Conservation (phyloP, 345 rosid species). For the Pistacia atlantica region DNA sequence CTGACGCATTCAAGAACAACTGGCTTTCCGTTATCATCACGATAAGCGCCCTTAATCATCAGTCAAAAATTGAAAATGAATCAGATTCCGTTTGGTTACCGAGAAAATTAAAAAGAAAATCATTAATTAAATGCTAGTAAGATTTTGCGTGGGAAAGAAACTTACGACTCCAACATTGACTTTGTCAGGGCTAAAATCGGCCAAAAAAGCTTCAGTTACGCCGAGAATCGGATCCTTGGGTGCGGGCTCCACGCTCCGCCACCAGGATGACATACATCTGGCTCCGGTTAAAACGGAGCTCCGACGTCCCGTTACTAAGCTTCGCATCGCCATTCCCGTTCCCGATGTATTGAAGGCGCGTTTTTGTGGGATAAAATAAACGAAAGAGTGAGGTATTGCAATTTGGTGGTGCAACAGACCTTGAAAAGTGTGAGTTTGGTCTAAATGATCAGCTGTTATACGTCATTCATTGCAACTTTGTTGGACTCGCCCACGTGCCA, state of each 20-base stretch:
- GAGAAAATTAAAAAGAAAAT: background rate
- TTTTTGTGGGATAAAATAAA: background rate
- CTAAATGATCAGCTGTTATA: background rate
- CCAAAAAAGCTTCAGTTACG: conserved; percentile 93
- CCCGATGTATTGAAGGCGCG: conserved; percentile 6
- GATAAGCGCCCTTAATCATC: conserved; percentile 77
- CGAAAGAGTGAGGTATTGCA: background rate
- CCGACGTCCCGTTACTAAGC: conserved; percentile 32
- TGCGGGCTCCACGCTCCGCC: conserved; percentile 88
- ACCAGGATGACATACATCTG: conserved; percentile 83
- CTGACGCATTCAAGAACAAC: conserved; percentile 87
- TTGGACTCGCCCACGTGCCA: background rate
- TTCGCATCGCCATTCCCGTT: conserved; percentile 37
- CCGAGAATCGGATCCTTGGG: conserved; percentile 95
- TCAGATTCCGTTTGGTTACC: background rate
- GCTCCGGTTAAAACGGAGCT: conserved; percentile 38
- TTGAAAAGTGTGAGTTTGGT: background rate
- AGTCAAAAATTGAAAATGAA: background rate
- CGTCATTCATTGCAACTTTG: background rate
- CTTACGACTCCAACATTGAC: conserved; percentile 97
- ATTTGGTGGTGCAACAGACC: no score
- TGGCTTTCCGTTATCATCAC: conserved; percentile 93
- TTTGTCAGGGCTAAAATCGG: conserved; percentile 80
- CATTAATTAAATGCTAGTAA: no score
- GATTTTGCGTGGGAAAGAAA: background rate